Percentiles rank a stretch among this genome's conserved stretches.
These are phyloP conservation scores for Penicillium brevicompactum DNA, from an alignment of 2,329 filamentous ascomycete species.

Conservation along the genomic window DNA sequence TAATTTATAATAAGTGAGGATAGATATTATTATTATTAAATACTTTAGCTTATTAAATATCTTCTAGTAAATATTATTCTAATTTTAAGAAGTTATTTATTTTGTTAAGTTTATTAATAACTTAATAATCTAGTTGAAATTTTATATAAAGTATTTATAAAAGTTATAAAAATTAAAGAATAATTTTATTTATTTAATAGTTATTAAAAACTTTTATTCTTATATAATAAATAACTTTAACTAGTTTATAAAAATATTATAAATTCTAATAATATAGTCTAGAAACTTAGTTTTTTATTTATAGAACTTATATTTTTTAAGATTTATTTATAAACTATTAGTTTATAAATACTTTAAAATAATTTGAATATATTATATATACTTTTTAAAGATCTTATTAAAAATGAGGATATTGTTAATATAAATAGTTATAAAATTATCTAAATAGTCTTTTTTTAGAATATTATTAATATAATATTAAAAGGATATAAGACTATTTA, in stretches of 20 bases:
- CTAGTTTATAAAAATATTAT: neutral
- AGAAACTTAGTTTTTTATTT: no score
- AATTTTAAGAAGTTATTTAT: no score
- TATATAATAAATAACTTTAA: neutral
- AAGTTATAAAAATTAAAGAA: neutral
- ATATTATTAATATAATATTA: neutral
- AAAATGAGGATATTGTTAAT: neutral
- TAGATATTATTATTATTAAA: no score
- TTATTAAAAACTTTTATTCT: neutral
- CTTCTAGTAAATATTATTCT: no score
- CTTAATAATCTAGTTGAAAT: no score
- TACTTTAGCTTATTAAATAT: no score
- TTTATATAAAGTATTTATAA: neutral
- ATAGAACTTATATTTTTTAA: neutral
- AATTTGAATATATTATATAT: neutral
- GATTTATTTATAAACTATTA: neutral
- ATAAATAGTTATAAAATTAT: neutral
- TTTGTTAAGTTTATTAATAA: no score
- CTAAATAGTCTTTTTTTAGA: neutral
- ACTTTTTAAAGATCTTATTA: neutral
- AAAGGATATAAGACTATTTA: neutral
- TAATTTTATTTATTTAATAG: neutral
- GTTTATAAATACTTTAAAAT: neutral
- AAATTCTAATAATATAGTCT: neutral
- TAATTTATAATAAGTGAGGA: no score